phyloP scores from a whole-genome alignment of 1,284 basidiomycete species.

The Cutaneotrichosporon spelunceum region DNA sequence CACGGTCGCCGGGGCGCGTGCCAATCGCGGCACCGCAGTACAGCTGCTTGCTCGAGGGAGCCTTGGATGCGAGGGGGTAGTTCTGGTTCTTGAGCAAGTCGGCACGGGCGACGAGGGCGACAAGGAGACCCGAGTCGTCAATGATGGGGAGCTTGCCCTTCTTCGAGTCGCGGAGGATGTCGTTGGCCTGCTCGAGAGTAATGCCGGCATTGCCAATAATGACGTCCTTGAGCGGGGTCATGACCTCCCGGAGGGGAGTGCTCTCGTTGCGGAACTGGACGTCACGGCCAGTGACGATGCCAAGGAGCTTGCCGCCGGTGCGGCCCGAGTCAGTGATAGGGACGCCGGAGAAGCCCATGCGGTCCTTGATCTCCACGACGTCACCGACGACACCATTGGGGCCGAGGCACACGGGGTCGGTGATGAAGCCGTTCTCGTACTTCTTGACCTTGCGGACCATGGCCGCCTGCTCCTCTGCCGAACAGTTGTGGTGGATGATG shows the following conservation, averaged over 20 bases:
- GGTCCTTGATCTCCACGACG: slow-evolving; percentile 88
- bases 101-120: slow-evolving; percentile 87
- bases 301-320: slow-evolving; percentile 85
- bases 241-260: slow-evolving; percentile 74
- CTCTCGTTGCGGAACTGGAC: slow-evolving; percentile 81
- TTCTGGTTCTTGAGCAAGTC: slow-evolving; percentile 98
- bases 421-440: slow-evolving; percentile 98
- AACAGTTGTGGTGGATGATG: slow-evolving; percentile 98
- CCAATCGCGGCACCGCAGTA: slow-evolving; percentile 97
- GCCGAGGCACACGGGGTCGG: slow-evolving; percentile 83
- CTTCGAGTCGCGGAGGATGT: slow-evolving; percentile 91
- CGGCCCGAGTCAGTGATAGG: slow-evolving; percentile 92
- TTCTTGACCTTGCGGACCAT: slow-evolving; percentile 98
- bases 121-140: slow-evolving; percentile 68
- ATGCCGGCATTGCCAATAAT: slow-evolving; percentile 80
- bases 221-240: slow-evolving; percentile 69
- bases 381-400: slow-evolving; percentile 78
- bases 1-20: slow-evolving; percentile 83
- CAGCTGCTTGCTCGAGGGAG: slow-evolving; percentile 88
- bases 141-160: slow-evolving; percentile 96
- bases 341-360: slow-evolving; percentile 92
- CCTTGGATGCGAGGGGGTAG: slow-evolving; percentile 91
- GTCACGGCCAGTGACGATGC: slow-evolving; percentile 95
- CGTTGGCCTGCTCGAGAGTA: slow-evolving; percentile 88
- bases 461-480: slow-evolving; percentile 79